Percentiles rank a stretch among this genome's conserved stretches.
These are phyloP conservation scores for Myxozyma geophila DNA, from an alignment of 805 yeast species.

Conservation along the genomic window DNA sequence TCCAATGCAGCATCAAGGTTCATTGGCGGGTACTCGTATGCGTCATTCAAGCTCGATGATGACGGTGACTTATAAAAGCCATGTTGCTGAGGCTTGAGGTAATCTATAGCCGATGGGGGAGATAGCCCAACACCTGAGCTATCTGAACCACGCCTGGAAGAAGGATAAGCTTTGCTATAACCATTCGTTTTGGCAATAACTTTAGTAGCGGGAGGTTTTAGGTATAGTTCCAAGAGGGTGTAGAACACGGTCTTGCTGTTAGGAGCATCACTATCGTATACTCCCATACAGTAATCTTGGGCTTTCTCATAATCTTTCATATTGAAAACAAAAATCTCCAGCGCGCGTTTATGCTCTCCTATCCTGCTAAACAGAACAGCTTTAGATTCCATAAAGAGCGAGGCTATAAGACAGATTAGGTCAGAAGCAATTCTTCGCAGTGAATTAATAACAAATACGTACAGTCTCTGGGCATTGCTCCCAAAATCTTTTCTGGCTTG, in stretches of 20 bases:
- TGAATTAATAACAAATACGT: constrained; percentile 20
- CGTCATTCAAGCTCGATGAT: constrained; percentile 2
- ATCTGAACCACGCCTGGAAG: constrained; percentile 15
- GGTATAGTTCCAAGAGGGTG: constrained; percentile 52
- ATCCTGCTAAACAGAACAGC: constrained; percentile 63
- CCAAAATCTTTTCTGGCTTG: constrained; percentile 48
- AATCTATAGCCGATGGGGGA: constrained; percentile 6
- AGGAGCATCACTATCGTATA: constrained; percentile 49
- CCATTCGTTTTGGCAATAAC: background rate
- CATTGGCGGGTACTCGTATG: constrained; percentile 20
- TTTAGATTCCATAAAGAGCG: constrained; percentile 49
- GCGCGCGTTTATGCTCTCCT: constrained; percentile 64
- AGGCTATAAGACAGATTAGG: background rate
- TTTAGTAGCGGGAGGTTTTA: constrained; percentile 36
- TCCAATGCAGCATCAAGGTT: constrained; percentile 50
- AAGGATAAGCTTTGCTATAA: background rate
- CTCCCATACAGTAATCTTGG: constrained; percentile 59
- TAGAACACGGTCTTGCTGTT: constrained; percentile 54
- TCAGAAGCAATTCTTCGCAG: background rate
- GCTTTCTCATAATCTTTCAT: constrained; percentile 63
- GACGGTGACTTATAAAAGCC: constrained; percentile 12
- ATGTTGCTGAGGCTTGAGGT: constrained; percentile 6
- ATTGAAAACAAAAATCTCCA: constrained; percentile 63
- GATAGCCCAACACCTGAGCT: background rate
- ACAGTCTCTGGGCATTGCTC: constrained; percentile 40